Evolutionary conservation across 2,329 filamentous ascomycete species (phyloP).

Genomic region (Ceratocystis harringtonii): DNA sequence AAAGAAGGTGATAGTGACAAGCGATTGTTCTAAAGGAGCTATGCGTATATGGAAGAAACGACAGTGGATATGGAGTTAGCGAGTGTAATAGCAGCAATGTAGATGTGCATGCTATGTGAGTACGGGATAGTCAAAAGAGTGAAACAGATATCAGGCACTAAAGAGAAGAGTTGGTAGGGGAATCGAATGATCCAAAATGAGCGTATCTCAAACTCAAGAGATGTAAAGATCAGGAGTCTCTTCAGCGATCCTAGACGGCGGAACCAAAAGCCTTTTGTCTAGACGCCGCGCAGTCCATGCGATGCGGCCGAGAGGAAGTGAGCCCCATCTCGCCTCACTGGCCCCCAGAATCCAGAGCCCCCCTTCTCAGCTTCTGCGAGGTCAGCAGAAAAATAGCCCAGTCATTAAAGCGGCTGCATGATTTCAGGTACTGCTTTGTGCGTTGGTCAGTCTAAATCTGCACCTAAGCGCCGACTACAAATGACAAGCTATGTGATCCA

Average conservation of each 20-base stretch:
- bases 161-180: not conserved
- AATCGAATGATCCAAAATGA: not conserved
- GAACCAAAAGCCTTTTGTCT: not conserved
- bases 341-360: not conserved
- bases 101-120: not conserved
- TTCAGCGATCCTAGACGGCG: not conserved
- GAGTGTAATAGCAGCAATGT: not conserved
- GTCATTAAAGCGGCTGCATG: not conserved
- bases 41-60: not conserved
- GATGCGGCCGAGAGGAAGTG: not conserved
- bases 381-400: not conserved
- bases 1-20: not conserved
- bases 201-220: not conserved
- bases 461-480: conserved; percentile 7
- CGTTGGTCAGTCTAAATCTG: not conserved
- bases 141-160: not conserved
- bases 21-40: not conserved
- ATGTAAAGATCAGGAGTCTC: not conserved
- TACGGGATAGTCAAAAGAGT: not conserved
- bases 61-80: not conserved
- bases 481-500: conserved; percentile 5
- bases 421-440: not conserved
- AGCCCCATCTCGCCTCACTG: not conserved
- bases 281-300: not conserved
- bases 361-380: not conserved